A percentile compares a stretch with the other conserved stretches of the same genome.
phyloP scores from a whole-genome alignment of 805 yeast species.

The Lipomyces mesembrius region DNA sequence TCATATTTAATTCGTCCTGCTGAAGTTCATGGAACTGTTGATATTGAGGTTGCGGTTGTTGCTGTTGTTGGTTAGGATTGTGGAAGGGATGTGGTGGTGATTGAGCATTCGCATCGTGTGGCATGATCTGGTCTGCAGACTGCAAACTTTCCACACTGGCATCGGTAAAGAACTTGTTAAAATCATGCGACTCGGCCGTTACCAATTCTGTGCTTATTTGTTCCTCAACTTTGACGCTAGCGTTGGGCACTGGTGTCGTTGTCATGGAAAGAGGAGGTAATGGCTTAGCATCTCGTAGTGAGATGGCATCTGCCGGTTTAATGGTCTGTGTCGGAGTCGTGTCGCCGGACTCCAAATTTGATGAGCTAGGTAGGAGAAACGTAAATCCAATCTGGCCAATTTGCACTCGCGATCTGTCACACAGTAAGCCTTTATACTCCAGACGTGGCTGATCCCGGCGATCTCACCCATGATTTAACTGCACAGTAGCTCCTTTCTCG shows the following conservation, averaged over 20 bases:
- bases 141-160: not conserved
- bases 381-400: slow-evolving; percentile 90
- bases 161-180: slow-evolving; percentile 9
- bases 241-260: slow-evolving; percentile 17
- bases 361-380: slow-evolving; percentile 77
- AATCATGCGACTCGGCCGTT: not conserved
- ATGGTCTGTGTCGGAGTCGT: slow-evolving; percentile 28
- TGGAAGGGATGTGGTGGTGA: not conserved
- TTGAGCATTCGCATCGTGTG: not conserved
- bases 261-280: slow-evolving; percentile 19
- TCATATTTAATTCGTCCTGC: not conserved
- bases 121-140: not conserved
- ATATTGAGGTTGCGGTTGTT: not conserved
- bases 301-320: slow-evolving; percentile 37
- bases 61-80: not conserved
- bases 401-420: slow-evolving; percentile 60
- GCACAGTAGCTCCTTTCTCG: slow-evolving; percentile 89
- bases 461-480: slow-evolving; percentile 73
- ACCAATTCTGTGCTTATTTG: not conserved
- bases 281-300: slow-evolving; percentile 27
- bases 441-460: not conserved
- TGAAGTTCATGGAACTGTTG: slow-evolving; percentile 6
- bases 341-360: slow-evolving; percentile 21
- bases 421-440: not conserved
- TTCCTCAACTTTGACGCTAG: not conserved